Percentiles rank a stretch among this genome's conserved stretches.
Conservation (phyloP, 306 rosid species). For the Dryas octopetala region DNA sequence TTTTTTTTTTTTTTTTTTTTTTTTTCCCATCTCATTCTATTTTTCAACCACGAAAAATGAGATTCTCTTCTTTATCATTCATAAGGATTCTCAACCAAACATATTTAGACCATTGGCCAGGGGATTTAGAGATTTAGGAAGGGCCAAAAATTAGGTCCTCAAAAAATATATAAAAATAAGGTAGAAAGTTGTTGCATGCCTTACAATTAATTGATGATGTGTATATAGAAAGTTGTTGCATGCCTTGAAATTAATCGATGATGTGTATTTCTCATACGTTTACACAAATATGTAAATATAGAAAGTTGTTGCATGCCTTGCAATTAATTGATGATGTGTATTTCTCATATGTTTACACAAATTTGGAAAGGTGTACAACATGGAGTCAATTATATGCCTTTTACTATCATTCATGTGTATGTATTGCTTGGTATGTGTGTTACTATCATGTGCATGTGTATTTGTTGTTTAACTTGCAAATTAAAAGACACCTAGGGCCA, state of each 20-base stretch:
- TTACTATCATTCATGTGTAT: background rate
- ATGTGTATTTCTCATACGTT: background rate
- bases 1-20: background rate
- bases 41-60: background rate
- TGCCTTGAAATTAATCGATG: background rate
- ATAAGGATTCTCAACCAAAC: background rate
- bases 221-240: background rate
- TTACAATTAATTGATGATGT: background rate
- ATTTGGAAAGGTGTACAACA: background rate
- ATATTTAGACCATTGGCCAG: background rate
- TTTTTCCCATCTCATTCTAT: background rate
- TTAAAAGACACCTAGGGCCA: background rate
- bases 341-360: background rate
- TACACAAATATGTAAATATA: background rate
- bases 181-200: background rate
- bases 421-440: conserved; percentile 6
- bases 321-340: background rate
- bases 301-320: conserved; percentile 7
- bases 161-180: background rate
- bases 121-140: background rate
- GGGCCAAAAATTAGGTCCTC: background rate
- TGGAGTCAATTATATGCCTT: background rate
- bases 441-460: background rate
- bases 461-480: background rate
- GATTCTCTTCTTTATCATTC: background rate